Conservation (phyloP, 257 asterid species). For the Solanum ossicruentum region DNA sequence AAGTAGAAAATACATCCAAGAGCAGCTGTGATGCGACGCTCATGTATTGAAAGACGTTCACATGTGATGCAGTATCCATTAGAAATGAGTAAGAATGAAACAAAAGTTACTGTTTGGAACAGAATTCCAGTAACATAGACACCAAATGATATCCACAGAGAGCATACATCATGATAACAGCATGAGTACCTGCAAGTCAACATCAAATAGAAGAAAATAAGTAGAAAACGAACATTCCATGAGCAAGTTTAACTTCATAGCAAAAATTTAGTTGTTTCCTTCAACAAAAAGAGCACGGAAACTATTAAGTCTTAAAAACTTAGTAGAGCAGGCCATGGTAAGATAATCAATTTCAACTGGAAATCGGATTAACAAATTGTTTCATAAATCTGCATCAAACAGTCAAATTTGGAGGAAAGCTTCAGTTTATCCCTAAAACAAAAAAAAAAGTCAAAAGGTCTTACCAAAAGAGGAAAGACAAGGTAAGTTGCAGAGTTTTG, state of each 20-base stretch:
- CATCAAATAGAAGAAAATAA: neutral
- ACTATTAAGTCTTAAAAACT: neutral
- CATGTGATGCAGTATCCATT: conserved; percentile 78
- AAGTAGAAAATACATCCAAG: conserved; percentile 58
- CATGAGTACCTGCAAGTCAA: conserved; percentile 59
- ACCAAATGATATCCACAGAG: conserved; percentile 90
- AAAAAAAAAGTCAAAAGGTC: neutral
- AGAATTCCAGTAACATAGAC: conserved; percentile 67
- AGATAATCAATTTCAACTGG: neutral
- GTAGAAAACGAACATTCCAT: neutral
- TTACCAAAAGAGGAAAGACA: conserved; percentile 85
- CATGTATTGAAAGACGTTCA: conserved; percentile 52
- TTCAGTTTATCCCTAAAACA: neutral
- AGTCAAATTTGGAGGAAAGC: neutral
- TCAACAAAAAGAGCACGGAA: neutral
- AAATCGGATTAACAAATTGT: neutral
- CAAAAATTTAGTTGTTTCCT: neutral
- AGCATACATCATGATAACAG: conserved; percentile 43
- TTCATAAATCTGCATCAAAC: neutral
- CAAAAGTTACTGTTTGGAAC: conserved; percentile 52
- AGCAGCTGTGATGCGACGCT: conserved; percentile 51
- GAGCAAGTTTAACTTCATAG: neutral
- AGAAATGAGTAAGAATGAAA: conserved; percentile 62
- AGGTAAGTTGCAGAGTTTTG: conserved; percentile 60
- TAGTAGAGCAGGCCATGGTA: neutral